Percentiles rank a stretch among this genome's conserved stretches.
phyloP scores from a whole-genome alignment of 2,329 filamentous ascomycete genomes.

The Ceratocystis albifundus region DNA sequence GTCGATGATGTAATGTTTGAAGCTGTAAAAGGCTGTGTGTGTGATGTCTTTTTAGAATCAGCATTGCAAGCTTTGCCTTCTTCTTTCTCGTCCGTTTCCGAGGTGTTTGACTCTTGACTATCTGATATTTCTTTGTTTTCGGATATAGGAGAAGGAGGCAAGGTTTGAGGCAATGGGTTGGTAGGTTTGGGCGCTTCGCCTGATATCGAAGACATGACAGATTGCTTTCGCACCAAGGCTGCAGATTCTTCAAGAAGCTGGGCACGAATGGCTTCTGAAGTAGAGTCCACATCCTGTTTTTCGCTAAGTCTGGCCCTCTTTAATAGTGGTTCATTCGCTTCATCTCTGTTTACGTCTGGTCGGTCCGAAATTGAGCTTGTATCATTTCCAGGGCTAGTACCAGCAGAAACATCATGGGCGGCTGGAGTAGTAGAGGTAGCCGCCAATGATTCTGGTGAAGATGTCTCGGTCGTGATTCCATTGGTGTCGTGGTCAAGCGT shows the following conservation, averaged over 20 bases:
- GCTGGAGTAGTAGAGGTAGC: slow-evolving; percentile 63
- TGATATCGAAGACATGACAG: background rate
- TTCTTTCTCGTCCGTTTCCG: background rate
- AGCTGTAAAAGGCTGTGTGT: background rate
- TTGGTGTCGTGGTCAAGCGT: background rate
- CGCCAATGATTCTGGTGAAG: slow-evolving; percentile 54
- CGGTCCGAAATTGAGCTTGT: slow-evolving; percentile 5
- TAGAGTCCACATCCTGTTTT: slow-evolving; percentile 11
- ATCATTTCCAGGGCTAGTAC: slow-evolving; percentile 64
- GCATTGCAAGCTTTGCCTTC: background rate
- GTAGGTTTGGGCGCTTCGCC: background rate
- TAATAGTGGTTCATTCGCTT: slow-evolving; percentile 25
- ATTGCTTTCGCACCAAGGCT: slow-evolving; percentile 9
- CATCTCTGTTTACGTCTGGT: background rate
- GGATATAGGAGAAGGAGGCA: slow-evolving; percentile 7
- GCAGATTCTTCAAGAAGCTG: slow-evolving; percentile 19
- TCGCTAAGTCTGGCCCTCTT: slow-evolving; percentile 15
- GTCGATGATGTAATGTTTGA: background rate
- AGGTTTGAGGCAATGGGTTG: background rate
- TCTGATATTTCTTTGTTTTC: slow-evolving; percentile 1
- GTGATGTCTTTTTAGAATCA: background rate
- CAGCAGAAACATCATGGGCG: slow-evolving; percentile 55
- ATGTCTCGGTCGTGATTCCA: slow-evolving; percentile 29
- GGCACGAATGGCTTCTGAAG: slow-evolving; percentile 19
- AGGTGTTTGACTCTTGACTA: background rate